Evolutionary conservation across 129 eudicot species (phyloP), one percentile per base, ranked within the genome.

Genomic region (Tagetes erecta): DNA sequence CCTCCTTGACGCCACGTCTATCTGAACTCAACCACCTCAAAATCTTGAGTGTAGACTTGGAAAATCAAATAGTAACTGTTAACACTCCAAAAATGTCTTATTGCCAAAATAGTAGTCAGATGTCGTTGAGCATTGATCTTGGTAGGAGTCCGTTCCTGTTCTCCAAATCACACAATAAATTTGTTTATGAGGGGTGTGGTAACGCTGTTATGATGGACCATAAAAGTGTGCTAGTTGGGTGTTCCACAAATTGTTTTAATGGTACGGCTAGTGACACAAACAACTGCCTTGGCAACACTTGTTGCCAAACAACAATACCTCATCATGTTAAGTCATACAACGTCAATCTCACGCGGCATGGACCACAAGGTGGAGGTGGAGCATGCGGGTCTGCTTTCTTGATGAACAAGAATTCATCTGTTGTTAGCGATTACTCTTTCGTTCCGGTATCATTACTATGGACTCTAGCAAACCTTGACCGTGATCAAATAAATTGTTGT

Each of bases 401-500:
- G 59, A 33, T 52, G 31, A 33, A 52, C 12, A 52, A 52, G 59
- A 14, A 52, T 14, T 52, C 34, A 52, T 52, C 34, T 20, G 34
- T 10, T 4, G 0, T n/a, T n/a, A 4, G 35, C 6, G 10, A 50
- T 50, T 1, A 13, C 35, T 57, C 38, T 30, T 57, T 27, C 30
- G 6, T 56, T 27, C 63, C 63, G 4, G 10, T 56, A 56, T 56
- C 75, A 14, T 64, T 70, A 12, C 20, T 70, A 5, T 70, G 75
- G 75, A 70, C 64, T 11, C 47, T 70, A 51, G 1, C 64, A 51
- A 64, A 51, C n/a, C 5, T 1, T 68, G 73, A 68, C 31, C 3
- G 1, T n/a, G 11, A 31, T 51, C 35, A 70, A 37, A 44, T 51
- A 13, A 46, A 3, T 51, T 70, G 74, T 50, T 70, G 63, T 51